Evolutionary conservation across 805 yeast species (phyloP), one percentile per base, ranked within the genome.

Genomic region (Metschnikowia similis): DNA sequence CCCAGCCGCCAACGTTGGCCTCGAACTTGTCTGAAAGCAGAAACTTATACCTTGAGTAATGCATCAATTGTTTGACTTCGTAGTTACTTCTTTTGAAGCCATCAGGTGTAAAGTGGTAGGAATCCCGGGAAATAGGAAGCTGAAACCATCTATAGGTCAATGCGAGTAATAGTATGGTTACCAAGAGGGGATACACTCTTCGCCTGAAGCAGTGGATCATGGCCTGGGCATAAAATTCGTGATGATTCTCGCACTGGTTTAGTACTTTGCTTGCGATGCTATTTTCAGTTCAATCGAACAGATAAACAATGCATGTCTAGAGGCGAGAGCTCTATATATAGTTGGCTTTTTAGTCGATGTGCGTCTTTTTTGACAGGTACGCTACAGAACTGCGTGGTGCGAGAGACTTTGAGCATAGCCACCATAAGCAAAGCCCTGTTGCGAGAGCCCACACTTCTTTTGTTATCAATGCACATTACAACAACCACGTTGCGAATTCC

Each of bases 11-110:
- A 6, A 50, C 43, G 29, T 31, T 37, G 14, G 38, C 29, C 31
- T 45, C 50, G 13, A 57, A 51, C 7, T 32, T 41, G 35, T 46
- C 51, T n/a, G 52, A 31, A 13, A 44, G 37, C 47, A 47, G 51
- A 41, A 48, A 56, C 35, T 40, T 44, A 49, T 56, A 56, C 14
- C 48, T 48, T 11, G 50, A 41, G 45, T 35, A 57, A 41, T 57
- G 58, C 42, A 56, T 38, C 17, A 27, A 28, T 14, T 48, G 45
- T 10, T 58, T 47, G n/a, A 40, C 42, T 7, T 35, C 36, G 8
- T 26, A 9, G 34, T 57, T 55, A 28, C 43, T 47, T 6, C 9
- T 31, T 8, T 21, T 26, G 32, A 49, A 51, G 7, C 51, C 50
- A 5, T 37, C n/a, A 3, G 47, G 11, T 17, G 47, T 43, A 29